These are phyloP conservation scores for Fraxinus cuspidata DNA, from an alignment of 257 asterid species.

Conservation along the genomic window DNA sequence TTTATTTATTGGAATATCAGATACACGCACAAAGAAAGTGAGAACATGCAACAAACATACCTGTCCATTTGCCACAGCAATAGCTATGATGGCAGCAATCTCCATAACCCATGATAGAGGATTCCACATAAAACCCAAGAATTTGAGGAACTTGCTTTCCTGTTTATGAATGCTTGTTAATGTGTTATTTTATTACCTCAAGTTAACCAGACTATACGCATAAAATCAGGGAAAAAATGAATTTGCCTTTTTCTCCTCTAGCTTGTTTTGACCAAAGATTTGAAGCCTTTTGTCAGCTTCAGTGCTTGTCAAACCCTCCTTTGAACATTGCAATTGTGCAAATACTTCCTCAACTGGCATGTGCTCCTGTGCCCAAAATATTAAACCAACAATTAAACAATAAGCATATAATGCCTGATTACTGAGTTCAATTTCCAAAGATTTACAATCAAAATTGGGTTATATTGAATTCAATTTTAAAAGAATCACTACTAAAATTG, in stretches of 20 bases:
- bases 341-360: slow-evolving; percentile 84
- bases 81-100: slow-evolving; percentile 74
- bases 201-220: background rate
- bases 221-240: background rate
- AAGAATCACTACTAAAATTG: background rate
- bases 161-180: slow-evolving; percentile 16
- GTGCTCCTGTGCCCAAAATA: slow-evolving; percentile 48
- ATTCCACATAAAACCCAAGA: slow-evolving; percentile 86
- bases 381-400: background rate
- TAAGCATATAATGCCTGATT: background rate
- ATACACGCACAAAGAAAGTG: background rate
- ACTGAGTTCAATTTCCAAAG: background rate
- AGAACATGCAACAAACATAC: slow-evolving; percentile 27
- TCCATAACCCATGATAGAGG: slow-evolving; percentile 95
- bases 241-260: slow-evolving; percentile 76
- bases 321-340: slow-evolving; percentile 58
- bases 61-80: slow-evolving; percentile 71
- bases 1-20: background rate
- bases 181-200: background rate
- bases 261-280: slow-evolving; percentile 81
- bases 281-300: slow-evolving; percentile 68
- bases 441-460: background rate
- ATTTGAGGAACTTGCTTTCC: slow-evolving; percentile 67
- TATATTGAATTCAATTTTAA: background rate
- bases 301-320: slow-evolving; percentile 54